These are phyloP conservation scores for Curvularia sp. DNA, from an alignment of 2,329 filamentous ascomycete genomes.

Conservation along the genomic window DNA sequence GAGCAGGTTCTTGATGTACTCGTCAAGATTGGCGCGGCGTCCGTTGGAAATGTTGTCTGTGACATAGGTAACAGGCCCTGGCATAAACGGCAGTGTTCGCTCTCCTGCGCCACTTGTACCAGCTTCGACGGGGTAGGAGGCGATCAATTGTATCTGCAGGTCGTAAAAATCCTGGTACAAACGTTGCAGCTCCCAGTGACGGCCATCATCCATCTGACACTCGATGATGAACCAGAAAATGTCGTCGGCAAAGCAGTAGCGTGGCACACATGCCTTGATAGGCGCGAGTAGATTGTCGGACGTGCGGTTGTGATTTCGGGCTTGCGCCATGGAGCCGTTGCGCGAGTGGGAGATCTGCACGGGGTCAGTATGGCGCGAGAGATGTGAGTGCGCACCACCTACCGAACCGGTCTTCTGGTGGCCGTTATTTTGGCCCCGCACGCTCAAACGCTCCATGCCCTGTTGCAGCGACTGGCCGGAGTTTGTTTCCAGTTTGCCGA, in stretches of 20 bases:
- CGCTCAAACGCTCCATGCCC: conserved; percentile 77
- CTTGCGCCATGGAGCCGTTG: conserved; percentile 47
- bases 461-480: conserved; percentile 61
- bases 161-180: conserved; percentile 99
- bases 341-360: conserved; percentile 44
- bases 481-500: conserved; percentile 81
- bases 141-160: conserved; percentile 93
- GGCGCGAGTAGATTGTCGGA: conserved; percentile 70
- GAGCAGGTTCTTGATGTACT: conserved; percentile 92
- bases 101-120: conserved; percentile 78
- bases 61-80: conserved; percentile 94
- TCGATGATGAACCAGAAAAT: conserved; percentile 99
- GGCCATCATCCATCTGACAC: conserved; percentile 85
- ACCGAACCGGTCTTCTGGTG: conserved; percentile 41
- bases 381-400: conserved; percentile 26
- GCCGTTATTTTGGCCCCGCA: conserved; percentile 54
- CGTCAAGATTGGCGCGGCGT: conserved; percentile 88
- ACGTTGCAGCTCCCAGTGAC: conserved; percentile 89
- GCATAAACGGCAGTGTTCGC: conserved; percentile 94
- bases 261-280: conserved; percentile 81
- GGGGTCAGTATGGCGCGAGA: conserved; percentile 19
- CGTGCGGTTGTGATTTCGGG: conserved; percentile 49
- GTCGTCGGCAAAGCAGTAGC: conserved; percentile 95
- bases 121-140: conserved; percentile 89
- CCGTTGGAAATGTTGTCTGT: conserved; percentile 98